Percentiles rank a stretch among this genome's conserved stretches.
Evolutionary conservation across 148 eudicot species (phyloP).

Genomic region (Amaranthus palmeri): DNA sequence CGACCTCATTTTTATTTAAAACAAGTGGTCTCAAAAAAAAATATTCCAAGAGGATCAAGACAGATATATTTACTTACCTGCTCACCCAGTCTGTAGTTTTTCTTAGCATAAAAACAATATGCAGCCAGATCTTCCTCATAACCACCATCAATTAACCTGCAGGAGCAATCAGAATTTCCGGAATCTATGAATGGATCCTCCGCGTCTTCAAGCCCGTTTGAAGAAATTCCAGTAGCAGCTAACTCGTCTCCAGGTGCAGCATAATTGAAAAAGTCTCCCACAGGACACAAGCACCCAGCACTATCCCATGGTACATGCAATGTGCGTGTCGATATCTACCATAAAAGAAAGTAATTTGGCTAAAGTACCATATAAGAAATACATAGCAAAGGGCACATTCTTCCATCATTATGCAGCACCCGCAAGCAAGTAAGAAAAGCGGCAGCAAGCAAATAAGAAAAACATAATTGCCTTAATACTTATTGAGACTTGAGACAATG

Average conservation of each 20-base stretch:
- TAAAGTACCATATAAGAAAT: background rate
- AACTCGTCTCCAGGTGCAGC: slow-evolving; percentile 80
- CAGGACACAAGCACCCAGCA: slow-evolving; percentile 96
- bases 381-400: background rate
- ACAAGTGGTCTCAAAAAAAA: too few species aligned
- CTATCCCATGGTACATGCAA: slow-evolving; percentile 91
- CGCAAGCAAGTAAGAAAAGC: background rate
- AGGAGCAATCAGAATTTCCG: slow-evolving; percentile 29
- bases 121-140: slow-evolving; percentile 58
- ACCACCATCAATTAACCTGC: slow-evolving; percentile 81
- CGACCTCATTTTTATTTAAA: too few species aligned
- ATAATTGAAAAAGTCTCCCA: slow-evolving; percentile 93
- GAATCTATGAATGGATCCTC: slow-evolving; percentile 20
- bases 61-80: slow-evolving; percentile 47
- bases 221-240: slow-evolving; percentile 15
- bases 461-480: background rate
- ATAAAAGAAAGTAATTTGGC: slow-evolving; percentile 18
- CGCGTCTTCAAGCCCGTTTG: slow-evolving; percentile 15
- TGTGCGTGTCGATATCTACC: slow-evolving; percentile 88
- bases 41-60: too few species aligned
- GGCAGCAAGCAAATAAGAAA: background rate
- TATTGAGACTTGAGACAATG: background rate
- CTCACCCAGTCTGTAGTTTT: slow-evolving; percentile 56
- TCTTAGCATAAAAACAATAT: slow-evolving; percentile 84
- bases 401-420: background rate